Evolutionary conservation across 495 filamentous ascomycete species (phyloP).

Genomic region (Penicillium goetzii): DNA sequence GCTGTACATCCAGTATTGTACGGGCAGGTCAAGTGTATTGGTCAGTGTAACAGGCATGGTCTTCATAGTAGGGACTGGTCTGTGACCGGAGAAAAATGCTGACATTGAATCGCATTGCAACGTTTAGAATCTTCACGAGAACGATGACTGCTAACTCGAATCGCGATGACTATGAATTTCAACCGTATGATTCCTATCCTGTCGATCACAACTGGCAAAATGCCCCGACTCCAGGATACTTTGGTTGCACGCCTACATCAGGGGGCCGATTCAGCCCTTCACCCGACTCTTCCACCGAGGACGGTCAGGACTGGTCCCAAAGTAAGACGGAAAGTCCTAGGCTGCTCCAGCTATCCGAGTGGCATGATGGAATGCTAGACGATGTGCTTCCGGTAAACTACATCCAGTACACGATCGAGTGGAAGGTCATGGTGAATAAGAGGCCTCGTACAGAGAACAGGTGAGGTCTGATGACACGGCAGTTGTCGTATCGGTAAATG

Average conservation of each 20-base stretch:
- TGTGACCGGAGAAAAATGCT: background rate
- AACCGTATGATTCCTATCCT: slow-evolving; percentile 3
- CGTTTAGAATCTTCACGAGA: background rate
- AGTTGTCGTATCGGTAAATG: slow-evolving; percentile 26
- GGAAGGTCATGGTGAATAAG: slow-evolving; percentile 38
- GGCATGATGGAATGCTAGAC: slow-evolving; percentile 18
- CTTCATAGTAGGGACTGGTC: background rate
- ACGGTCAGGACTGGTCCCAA: slow-evolving; percentile 17
- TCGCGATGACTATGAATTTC: slow-evolving; percentile 11
- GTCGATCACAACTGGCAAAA: slow-evolving; percentile 21
- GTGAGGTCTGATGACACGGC: slow-evolving; percentile 28
- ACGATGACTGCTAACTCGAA: slow-evolving; percentile 17
- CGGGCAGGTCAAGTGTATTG: background rate
- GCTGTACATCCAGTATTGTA: background rate
- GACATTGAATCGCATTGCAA: background rate
- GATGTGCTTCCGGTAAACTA: slow-evolving; percentile 33
- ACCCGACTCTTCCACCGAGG: slow-evolving; percentile 7
- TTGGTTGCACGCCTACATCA: slow-evolving; percentile 11
- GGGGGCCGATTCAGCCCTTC: slow-evolving; percentile 14
- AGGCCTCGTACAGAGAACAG: background rate
- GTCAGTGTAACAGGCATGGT: background rate
- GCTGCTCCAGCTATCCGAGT: slow-evolving; percentile 23
- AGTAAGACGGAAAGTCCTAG: slow-evolving; percentile 5
- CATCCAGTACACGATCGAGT: slow-evolving; percentile 42
- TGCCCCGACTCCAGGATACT: slow-evolving; percentile 22